Evolutionary conservation across 306 rosid genomes (phyloP).

Genomic region (Psophocarpus tetragonolobus): DNA sequence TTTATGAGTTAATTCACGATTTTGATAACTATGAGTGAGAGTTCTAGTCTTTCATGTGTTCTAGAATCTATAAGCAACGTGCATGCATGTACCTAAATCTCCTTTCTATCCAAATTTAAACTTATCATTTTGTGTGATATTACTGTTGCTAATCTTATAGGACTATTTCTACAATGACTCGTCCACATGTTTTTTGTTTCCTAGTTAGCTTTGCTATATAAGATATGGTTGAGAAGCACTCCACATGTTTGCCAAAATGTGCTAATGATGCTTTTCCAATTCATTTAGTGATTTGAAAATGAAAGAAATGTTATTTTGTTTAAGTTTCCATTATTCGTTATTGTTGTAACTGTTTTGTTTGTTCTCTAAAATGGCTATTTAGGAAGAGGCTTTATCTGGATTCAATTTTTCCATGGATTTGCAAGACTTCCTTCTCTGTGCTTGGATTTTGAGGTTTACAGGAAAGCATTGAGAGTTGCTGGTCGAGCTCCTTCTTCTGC

Average conservation of each 20-base stretch:
- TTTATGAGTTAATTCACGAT: too few relatives aligned
- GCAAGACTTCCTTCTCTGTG: conserved; percentile 78
- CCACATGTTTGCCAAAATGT: conserved; percentile 42
- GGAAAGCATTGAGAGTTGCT: conserved; percentile 73
- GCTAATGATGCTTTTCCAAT: conserved; percentile 4
- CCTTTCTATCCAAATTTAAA: background rate
- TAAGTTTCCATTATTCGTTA: background rate
- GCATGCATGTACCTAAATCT: background rate
- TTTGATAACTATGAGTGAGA: too few relatives aligned
- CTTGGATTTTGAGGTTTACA: conserved; percentile 76
- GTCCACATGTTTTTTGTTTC: too few relatives aligned
- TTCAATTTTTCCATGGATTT: conserved; percentile 56
- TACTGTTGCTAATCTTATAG: background rate
- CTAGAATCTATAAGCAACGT: background rate
- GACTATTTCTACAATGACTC: background rate
- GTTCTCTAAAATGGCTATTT: conserved; percentile 6
- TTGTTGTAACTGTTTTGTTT: background rate
- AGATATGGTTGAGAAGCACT: conserved; percentile 20
- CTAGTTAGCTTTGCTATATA: background rate
- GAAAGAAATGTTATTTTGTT: background rate
- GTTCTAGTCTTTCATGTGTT: background rate
- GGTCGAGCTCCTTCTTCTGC: conserved; percentile 68
- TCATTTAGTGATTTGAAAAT: background rate
- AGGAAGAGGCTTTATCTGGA: conserved; percentile 45
- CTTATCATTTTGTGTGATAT: background rate